Base-by-base conservation (phyloP, 139 green algal species). In the Micractinium conductrix region DNA sequence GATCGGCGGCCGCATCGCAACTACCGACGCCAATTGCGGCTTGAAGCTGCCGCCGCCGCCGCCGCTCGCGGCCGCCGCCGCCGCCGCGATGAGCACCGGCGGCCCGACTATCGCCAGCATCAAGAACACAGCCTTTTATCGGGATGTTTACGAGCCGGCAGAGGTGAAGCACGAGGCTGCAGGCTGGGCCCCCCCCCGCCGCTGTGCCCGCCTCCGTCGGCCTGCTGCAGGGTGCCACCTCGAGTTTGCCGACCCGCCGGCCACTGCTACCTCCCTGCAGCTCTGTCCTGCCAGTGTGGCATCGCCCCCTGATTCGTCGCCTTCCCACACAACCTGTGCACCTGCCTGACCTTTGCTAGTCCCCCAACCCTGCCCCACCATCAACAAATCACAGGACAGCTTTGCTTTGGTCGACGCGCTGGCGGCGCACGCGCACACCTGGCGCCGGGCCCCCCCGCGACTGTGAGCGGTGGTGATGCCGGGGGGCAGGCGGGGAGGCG, bases 361-460 rank as follows among this genome's bases (percentile, higher is more conserved):
- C n/a, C n/a, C n/a, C n/a, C n/a, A n/a, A n/a, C n/a, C n/a, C n/a
- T n/a, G n/a, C n/a, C n/a, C n/a, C n/a, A n/a, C n/a, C n/a, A n/a
- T n/a, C n/a, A n/a, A n/a, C n/a, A n/a, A n/a, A n/a, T n/a, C n/a
- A n/a, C 89, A 97, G 93, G 95, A 98, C 78, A 94, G 83, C 78
- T 98, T 98, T 84, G 86, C 91, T 1, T 78, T 98, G 19, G 92
- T 91, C 6, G 93, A 96, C 69, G 91, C 92, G 0, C 83, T 96
- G 22, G 55, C 68, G 0, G 44, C 68, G 38, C 33, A 69, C 50
- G 16, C 70, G 86, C 26, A 60, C 74, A 5, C 26, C 67, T 80
- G 78, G 67, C 7, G 37, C 43, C 60, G 24, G 19, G 10, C 10
- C 58, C 58, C 75, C 8, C 86, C 72, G 10, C 53, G 72, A 26